phyloP scores from a whole-genome alignment of 2,329 filamentous ascomycete genomes.

The Lachnellula subtilissima region DNA sequence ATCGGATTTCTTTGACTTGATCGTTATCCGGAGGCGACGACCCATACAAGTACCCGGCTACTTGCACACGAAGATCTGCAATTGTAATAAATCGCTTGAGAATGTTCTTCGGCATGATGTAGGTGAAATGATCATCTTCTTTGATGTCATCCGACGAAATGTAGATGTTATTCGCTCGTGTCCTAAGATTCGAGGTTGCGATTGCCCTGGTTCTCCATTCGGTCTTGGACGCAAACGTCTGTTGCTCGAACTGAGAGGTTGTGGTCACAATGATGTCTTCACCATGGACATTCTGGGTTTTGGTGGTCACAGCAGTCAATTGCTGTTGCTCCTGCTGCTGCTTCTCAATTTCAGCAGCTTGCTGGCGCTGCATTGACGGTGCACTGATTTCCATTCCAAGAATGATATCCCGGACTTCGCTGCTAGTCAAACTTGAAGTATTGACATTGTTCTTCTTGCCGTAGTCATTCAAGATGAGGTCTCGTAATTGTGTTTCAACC shows the following conservation, averaged over 20 bases:
- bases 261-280: constrained; percentile 98
- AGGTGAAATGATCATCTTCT: constrained; percentile 82
- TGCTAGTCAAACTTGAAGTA: constrained; percentile 90
- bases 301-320: constrained; percentile 93
- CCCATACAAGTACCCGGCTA: constrained; percentile 93
- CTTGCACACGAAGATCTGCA: constrained; percentile 91
- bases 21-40: constrained; percentile 89
- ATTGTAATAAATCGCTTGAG: constrained; percentile 98
- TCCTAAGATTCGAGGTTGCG: constrained; percentile 90
- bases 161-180: constrained; percentile 95
- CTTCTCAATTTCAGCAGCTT: constrained; percentile 98
- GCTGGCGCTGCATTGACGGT: constrained; percentile 95
- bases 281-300: constrained; percentile 94
- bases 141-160: constrained; percentile 94
- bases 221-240: constrained; percentile 96
- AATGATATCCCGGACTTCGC: constrained; percentile 97
- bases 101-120: constrained; percentile 99
- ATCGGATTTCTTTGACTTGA: constrained; percentile 93
- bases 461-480: constrained; percentile 96
- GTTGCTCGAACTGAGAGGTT: constrained; percentile 95
- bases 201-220: constrained; percentile 98
- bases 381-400: constrained; percentile 99
- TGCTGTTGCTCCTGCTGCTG: constrained; percentile 97
- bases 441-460: constrained; percentile 99
- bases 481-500: constrained; percentile 93